These are phyloP conservation scores for Alternaria sp. DNA, from an alignment of 2,329 filamentous ascomycete genomes.

Conservation along the genomic window DNA sequence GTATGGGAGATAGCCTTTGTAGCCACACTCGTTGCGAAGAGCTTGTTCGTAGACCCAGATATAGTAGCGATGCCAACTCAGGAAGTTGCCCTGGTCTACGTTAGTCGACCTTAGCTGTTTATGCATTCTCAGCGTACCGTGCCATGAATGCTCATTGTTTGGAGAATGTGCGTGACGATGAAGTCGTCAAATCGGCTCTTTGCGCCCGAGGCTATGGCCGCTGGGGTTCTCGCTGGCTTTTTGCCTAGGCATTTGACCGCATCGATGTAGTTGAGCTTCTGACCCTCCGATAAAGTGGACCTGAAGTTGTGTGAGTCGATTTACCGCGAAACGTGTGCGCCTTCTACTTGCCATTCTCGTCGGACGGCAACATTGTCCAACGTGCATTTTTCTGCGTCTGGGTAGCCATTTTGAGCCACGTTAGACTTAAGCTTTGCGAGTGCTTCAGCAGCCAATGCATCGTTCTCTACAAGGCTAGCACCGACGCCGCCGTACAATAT, in stretches of 20 bases:
- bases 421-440: neutral
- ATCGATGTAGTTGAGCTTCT: slow-evolving; percentile 14
- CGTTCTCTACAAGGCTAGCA: neutral
- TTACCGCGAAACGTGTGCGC: neutral
- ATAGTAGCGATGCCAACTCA: slow-evolving; percentile 49
- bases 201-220: slow-evolving; percentile 22
- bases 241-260: slow-evolving; percentile 29
- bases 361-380: neutral
- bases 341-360: neutral
- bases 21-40: slow-evolving; percentile 49
- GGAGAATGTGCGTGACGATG: slow-evolving; percentile 30
- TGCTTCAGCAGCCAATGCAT: neutral
- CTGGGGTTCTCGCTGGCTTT: slow-evolving; percentile 19
- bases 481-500: neutral
- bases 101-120: neutral
- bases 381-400: neutral
- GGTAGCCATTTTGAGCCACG: neutral
- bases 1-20: slow-evolving; percentile 50
- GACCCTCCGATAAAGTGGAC: neutral
- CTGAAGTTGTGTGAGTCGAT: neutral
- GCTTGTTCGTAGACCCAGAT: slow-evolving; percentile 47
- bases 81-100: slow-evolving; percentile 17
- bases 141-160: slow-evolving; percentile 23
- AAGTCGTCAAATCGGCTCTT: slow-evolving; percentile 37
- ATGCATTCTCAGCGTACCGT: neutral